These are phyloP conservation scores for Torulaspora pretoriensis DNA, from an alignment of 1,139 yeast genomes.

Conservation along the genomic window DNA sequence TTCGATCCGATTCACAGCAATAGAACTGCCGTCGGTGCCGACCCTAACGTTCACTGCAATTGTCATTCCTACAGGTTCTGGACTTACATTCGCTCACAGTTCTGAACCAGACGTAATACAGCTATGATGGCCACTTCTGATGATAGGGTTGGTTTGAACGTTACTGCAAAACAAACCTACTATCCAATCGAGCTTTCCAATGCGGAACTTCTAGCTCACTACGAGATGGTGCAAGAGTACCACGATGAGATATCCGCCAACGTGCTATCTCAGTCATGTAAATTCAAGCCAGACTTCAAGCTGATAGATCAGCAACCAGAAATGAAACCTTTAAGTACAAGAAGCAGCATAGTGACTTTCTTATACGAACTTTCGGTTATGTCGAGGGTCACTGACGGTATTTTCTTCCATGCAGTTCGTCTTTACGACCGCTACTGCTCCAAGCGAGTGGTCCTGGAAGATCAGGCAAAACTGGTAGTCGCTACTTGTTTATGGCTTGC, in stretches of 20 bases:
- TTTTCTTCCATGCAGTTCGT: conserved; percentile 54
- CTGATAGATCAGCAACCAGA: conserved; percentile 63
- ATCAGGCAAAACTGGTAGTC: conserved; percentile 59
- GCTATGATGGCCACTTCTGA: conserved; percentile 11
- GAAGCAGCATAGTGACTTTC: conserved; percentile 54
- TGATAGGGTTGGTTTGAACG: conserved; percentile 34
- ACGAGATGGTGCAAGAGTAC: conserved; percentile 48
- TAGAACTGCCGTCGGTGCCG: conserved; percentile 1
- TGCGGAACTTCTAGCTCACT: conserved; percentile 48
- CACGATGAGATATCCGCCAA: conserved; percentile 47
- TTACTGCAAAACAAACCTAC: conserved; percentile 39
- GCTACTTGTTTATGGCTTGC: conserved; percentile 67
- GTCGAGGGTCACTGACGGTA: conserved; percentile 57
- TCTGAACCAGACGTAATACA: neutral
- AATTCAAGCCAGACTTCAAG: conserved; percentile 48
- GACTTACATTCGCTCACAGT: conserved; percentile 9
- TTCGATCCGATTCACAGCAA: neutral
- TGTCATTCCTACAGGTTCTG: neutral
- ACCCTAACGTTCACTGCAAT: neutral
- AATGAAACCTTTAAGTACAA: conserved; percentile 45
- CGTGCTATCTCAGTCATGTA: conserved; percentile 39
- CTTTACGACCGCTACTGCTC: conserved; percentile 65
- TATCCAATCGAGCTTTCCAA: conserved; percentile 51
- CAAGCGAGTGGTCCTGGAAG: conserved; percentile 56
- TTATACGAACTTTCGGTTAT: conserved; percentile 54